Evolutionary conservation across 208 protist species (phyloP).

Genomic region (Acanthamoeba lenticulata): DNA sequence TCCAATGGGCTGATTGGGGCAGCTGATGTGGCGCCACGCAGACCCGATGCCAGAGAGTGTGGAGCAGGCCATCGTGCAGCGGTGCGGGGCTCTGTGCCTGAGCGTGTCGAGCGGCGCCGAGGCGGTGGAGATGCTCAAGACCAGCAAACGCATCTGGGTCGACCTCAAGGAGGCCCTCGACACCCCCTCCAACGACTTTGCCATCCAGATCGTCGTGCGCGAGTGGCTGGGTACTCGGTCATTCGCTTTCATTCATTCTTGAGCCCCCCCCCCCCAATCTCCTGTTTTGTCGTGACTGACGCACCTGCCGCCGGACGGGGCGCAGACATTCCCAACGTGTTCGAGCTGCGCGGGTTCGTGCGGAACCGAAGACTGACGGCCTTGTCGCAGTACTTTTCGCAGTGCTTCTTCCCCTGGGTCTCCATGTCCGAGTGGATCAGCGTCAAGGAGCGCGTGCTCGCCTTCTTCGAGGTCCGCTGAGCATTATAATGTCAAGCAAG

Average conservation of each 20-base stretch:
- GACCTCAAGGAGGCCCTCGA: constrained; percentile 45
- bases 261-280: too few species aligned
- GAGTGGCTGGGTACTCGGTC: not conserved
- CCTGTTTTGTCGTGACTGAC: not conserved
- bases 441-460: not conserved
- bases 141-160: constrained; percentile 28
- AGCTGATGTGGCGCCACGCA: not conserved
- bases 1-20: not conserved
- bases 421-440: not conserved
- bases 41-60: constrained; percentile 13
- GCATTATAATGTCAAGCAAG: not conserved
- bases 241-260: not conserved
- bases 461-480: constrained; percentile 17
- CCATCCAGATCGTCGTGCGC: constrained; percentile 22
- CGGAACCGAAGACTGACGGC: not conserved
- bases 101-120: constrained; percentile 22
- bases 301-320: not conserved
- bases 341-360: constrained; percentile 47
- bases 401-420: constrained; percentile 47
- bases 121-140: constrained; percentile 16
- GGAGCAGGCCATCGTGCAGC: constrained; percentile 19
- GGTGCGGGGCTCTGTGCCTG: constrained; percentile 2
- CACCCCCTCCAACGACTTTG: not conserved
- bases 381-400: constrained; percentile 40
- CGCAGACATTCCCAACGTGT: constrained; percentile 14